Evolutionary conservation across 306 rosid genomes (phyloP), one percentile per base, ranked within the genome.

Genomic region (Nissolia schottii): DNA sequence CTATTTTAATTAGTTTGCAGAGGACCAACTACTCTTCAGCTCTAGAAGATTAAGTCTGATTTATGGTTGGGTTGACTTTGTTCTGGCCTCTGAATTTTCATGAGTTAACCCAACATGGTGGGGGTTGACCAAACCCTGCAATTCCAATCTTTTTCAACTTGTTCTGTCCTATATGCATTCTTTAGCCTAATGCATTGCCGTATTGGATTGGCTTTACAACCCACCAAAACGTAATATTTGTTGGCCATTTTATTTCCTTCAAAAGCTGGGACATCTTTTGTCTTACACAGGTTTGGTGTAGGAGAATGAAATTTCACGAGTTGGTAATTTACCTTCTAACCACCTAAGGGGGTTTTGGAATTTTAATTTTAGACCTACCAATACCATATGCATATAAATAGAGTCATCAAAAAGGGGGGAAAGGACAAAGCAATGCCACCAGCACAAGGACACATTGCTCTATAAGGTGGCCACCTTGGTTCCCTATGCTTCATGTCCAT

Each of bases 391-490:
- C 5, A 53, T 7, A 61, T 34, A 63, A 77, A 48, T 12, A 10
- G 38, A 24, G 38, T 27, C 57, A 41, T 67, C 11, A 13, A 18
- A 61, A 67, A 22, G 19, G 27, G 37, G 23, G 24, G 45, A 38
- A 62, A 7, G 61, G 50, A 70, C 67, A 51, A 71, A 22, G 23
- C 9, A 77, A 25, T 51, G 57, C 15, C 75, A 74, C 72, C 65
- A 75, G 7, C 27, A 37, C n/a, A 60, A 24, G 71, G 64, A 46
- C 75, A 79, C 78, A 61, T 64, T 69, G 75, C 67, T 46, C 64
- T 53, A 38, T 70, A 82, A 40, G 60, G 56, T 32, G 71, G 70
- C 77, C 81, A 64, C 78, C 24, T 15, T 70, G 58, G 83, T 70
- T 64, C 79, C 82, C 75, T 78, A 1, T 41, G 74, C 1, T 58